These are phyloP conservation scores for Podaxis rugospora DNA, from an alignment of 768 basidiomycete genomes.

Conservation along the genomic window DNA sequence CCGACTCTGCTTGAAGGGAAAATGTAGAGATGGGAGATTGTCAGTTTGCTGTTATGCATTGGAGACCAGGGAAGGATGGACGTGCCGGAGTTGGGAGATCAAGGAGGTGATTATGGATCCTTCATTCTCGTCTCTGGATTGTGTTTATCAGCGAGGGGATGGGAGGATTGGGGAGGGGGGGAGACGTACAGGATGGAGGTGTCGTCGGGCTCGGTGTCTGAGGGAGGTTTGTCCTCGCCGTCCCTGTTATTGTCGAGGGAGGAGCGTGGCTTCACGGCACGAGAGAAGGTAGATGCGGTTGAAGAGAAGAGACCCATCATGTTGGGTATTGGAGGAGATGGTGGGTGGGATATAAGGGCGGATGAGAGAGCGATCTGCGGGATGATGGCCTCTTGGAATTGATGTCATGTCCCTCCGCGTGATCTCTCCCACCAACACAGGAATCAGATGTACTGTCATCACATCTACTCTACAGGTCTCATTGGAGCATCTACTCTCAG, in stretches of 20 bases:
- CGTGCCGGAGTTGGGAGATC: conserved; percentile 84
- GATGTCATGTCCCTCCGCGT: conserved; percentile 15
- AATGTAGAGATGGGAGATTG: conserved; percentile 2
- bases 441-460: neutral
- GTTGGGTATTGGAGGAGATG: conserved; percentile 16
- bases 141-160: conserved; percentile 19
- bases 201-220: conserved; percentile 85
- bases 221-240: conserved; percentile 66
- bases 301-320: conserved; percentile 83
- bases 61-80: conserved; percentile 6
- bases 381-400: conserved; percentile 5
- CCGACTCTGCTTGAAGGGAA: conserved; percentile 58
- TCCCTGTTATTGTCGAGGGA: conserved; percentile 38
- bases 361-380: neutral
- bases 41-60: neutral
- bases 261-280: conserved; percentile 59
- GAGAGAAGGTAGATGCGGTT: conserved; percentile 55
- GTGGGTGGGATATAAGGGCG: neutral
- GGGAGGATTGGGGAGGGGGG: neutral
- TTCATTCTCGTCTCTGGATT: conserved; percentile 83
- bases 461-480: neutral
- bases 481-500: conserved; percentile 18
- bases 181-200: conserved; percentile 75
- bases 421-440: conserved; percentile 4
- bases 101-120: conserved; percentile 85